Evolutionary conservation across 768 basidiomycete species (phyloP), one percentile per base, ranked within the genome.

Genomic region (Mycena sanguinolenta): DNA sequence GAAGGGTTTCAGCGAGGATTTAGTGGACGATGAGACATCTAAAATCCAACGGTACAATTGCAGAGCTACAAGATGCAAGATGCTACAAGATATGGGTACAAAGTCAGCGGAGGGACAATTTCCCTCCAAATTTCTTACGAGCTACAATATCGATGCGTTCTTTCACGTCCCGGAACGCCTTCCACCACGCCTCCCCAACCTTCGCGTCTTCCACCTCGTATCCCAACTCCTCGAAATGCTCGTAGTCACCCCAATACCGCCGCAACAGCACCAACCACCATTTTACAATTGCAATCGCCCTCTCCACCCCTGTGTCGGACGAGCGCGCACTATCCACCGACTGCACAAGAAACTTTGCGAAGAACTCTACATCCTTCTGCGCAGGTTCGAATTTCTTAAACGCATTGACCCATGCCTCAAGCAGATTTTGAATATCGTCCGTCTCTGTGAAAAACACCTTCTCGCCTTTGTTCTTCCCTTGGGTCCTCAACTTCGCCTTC

Each of bases 211-310:
- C 70, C 72, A 71, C 69, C 30, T 76, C 76, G 38, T 75, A 70
- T 57, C 79, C 79, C 49, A 82, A 79, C 27, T 78, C 79, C 49
- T 83, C 84, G 34, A 80, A 78, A 65, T 80, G 74, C 78, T 93
- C 91, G 63, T 87, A 87, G 4, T 82, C 79, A 16, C 84, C 87
- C 87, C 92, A 95, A 75, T 88, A 79, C 69, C 90, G 82, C 74
- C 91, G 82, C 74, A 95, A 78, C 30, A 96, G 77, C 36, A 92
- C 84, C 71, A 90, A 79, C 96, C 95, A 96, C 93, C 92, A 97
- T 75, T 88, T 91, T 84, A 95, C 84, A 21, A 94, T 87, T 27
- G 87, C 87, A 16, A 93, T 79, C 61, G 90, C 92, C 69, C 88
- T 88, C 80, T 92, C 91, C 46, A 95, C 80, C 0, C 94, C 86